A percentile compares a stretch with the other conserved stretches of the same genome.
phyloP scores from a whole-genome alignment of 768 basidiomycete genomes.

The Lentinula sp. region DNA sequence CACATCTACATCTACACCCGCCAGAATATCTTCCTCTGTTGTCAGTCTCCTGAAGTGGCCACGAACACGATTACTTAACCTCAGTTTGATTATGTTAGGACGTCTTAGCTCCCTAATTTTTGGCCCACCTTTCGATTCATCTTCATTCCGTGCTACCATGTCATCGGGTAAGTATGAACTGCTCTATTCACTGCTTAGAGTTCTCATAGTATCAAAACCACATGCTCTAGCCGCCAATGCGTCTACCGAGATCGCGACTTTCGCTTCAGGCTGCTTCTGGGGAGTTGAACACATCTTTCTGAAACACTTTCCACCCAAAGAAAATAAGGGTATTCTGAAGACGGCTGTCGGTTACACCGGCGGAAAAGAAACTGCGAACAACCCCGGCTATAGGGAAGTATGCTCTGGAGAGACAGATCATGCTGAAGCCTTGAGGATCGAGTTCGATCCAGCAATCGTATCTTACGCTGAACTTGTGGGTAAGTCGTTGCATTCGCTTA shows the following conservation, averaged over 20 bases:
- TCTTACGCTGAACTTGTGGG: slow-evolving; percentile 84
- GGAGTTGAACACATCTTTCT: slow-evolving; percentile 82
- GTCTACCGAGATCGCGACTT: slow-evolving; percentile 35
- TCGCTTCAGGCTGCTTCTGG: slow-evolving; percentile 75
- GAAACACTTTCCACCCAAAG: slow-evolving; percentile 64
- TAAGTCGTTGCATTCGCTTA: slow-evolving; percentile 27
- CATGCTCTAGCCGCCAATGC: background rate
- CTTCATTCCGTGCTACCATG: slow-evolving; percentile 35
- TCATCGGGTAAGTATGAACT: slow-evolving; percentile 24
- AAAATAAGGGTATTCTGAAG: slow-evolving; percentile 70
- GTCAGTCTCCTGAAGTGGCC: background rate
- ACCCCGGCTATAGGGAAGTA: slow-evolving; percentile 69
- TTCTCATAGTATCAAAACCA: background rate
- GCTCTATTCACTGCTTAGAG: too few relatives aligned
- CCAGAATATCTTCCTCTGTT: background rate
- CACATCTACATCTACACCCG: background rate
- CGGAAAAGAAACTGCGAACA: slow-evolving; percentile 44
- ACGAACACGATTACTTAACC: background rate
- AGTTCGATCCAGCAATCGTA: slow-evolving; percentile 76
- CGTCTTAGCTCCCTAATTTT: slow-evolving; percentile 17
- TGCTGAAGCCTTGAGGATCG: slow-evolving; percentile 83
- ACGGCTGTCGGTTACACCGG: slow-evolving; percentile 80
- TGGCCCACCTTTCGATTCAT: slow-evolving; percentile 24
- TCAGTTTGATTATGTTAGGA: slow-evolving; percentile 16
- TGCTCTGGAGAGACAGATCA: slow-evolving; percentile 80